Evolutionary conservation across 2,329 filamentous ascomycete species (phyloP).

Genomic region (Alternaria sp.): DNA sequence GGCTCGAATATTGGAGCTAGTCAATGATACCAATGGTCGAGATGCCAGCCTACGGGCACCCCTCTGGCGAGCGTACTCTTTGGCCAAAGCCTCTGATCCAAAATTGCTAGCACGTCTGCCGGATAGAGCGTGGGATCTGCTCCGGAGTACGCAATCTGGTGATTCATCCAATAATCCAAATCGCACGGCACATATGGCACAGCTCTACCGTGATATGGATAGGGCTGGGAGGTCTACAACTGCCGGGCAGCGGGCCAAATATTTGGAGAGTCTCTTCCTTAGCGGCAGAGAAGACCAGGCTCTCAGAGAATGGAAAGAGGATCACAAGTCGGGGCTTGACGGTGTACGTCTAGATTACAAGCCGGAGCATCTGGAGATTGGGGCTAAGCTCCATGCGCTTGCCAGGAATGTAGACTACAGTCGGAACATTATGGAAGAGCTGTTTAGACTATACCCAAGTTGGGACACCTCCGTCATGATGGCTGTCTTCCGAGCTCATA

Average conservation of each 20-base stretch:
- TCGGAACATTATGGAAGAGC: constrained; percentile 62
- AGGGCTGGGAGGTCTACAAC: constrained; percentile 25
- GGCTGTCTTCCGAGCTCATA: constrained; percentile 74
- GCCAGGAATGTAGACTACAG: constrained; percentile 67
- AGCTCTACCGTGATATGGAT: constrained; percentile 44
- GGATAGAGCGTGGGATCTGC: constrained; percentile 44
- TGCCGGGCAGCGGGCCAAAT: constrained; percentile 30
- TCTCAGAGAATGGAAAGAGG: constrained; percentile 44
- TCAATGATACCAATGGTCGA: constrained; percentile 6
- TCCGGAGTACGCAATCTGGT: constrained; percentile 44
- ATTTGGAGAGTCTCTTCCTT: constrained; percentile 43
- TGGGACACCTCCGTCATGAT: constrained; percentile 67
- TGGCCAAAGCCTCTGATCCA: constrained; percentile 30
- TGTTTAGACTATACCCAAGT: constrained; percentile 59
- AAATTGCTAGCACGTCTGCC: constrained; percentile 33
- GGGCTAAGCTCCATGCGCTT: constrained; percentile 69
- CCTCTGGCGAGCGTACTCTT: constrained; percentile 46
- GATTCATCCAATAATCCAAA: constrained; percentile 22
- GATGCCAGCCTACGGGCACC: constrained; percentile 16
- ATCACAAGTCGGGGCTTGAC: constrained; percentile 17
- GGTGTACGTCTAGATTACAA: constrained; percentile 36
- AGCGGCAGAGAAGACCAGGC: constrained; percentile 40
- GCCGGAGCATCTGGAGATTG: constrained; percentile 65
- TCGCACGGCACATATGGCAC: constrained; percentile 29
- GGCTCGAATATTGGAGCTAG: constrained; percentile 25